Evolutionary conservation across 306 rosid species (phyloP).

Genomic region (Castanea mollissima): DNA sequence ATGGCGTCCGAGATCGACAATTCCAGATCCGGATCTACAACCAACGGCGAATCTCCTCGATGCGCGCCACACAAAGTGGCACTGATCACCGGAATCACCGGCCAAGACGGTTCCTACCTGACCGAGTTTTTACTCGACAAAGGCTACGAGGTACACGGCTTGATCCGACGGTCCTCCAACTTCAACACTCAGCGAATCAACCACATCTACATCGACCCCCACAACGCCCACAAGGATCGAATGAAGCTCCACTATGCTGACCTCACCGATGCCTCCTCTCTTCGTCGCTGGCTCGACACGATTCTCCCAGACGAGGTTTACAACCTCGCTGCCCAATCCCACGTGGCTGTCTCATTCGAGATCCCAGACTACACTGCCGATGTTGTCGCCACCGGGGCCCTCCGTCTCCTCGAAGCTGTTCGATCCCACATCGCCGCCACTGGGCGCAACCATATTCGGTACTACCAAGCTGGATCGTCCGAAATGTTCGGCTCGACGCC

Average conservation of each 20-base stretch:
- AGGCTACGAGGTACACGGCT: constrained; percentile 90
- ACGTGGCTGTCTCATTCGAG: constrained; percentile 97
- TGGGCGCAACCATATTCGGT: constrained; percentile 61
- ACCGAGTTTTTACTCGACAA: constrained; percentile 85
- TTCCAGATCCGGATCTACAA: constrained; percentile 41
- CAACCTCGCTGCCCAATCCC: constrained; percentile 98
- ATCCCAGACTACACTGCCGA: constrained; percentile 98
- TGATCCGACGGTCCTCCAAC: constrained; percentile 93
- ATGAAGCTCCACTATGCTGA: constrained; percentile 99
- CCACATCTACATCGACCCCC: constrained; percentile 98
- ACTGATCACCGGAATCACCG: constrained; percentile 90
- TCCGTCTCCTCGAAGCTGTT: constrained; percentile 89
- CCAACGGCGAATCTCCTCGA: constrained; percentile 37
- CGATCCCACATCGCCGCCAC: constrained; percentile 82
- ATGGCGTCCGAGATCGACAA: constrained; percentile 57
- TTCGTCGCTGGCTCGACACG: constrained; percentile 95
- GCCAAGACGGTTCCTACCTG: constrained; percentile 96
- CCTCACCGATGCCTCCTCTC: constrained; percentile 95
- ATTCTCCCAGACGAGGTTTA: constrained; percentile 91
- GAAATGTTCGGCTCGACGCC: constrained; percentile 95
- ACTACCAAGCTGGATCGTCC: constrained; percentile 97
- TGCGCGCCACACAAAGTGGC: constrained; percentile 55
- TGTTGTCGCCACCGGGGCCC: constrained; percentile 94
- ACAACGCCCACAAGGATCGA: constrained; percentile 90
- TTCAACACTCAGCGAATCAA: constrained; percentile 96